phyloP scores from a whole-genome alignment of 805 yeast genomes.

The Metschnikowia orientalis region DNA sequence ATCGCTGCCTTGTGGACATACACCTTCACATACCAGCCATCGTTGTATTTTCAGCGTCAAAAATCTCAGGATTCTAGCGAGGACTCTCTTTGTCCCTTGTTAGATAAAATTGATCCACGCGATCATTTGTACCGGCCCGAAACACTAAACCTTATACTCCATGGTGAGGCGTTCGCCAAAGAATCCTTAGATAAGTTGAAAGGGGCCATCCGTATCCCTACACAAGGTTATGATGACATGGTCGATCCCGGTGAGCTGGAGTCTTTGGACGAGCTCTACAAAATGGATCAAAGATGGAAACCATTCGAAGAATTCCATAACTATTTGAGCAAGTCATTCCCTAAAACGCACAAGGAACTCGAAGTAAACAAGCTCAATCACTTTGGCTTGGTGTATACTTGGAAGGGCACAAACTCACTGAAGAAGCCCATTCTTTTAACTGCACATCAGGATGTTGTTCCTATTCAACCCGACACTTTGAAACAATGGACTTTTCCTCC shows the following conservation, averaged over 20 bases:
- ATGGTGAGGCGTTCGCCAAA: conserved; percentile 23
- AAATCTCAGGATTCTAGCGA: conserved; percentile 17
- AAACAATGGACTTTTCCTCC: conserved; percentile 66
- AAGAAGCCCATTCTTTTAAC: conserved; percentile 69
- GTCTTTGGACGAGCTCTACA: conserved; percentile 22
- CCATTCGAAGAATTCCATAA: conserved; percentile 42
- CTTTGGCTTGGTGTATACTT: conserved; percentile 59
- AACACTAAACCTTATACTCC: conserved; percentile 24
- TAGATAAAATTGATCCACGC: conserved; percentile 28
- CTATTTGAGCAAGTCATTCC: conserved; percentile 52
- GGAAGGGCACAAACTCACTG: conserved; percentile 48
- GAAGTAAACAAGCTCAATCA: conserved; percentile 48
- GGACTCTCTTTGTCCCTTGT: conserved; percentile 34
- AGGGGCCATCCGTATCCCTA: conserved; percentile 29
- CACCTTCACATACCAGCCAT: no score
- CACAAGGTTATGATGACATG: conserved; percentile 32
- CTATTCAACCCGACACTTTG: conserved; percentile 57
- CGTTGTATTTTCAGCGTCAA: no score
- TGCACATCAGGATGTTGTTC: conserved; percentile 82
- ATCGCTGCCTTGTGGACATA: no score
- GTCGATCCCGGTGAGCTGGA: conserved; percentile 24
- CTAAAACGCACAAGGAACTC: conserved; percentile 45
- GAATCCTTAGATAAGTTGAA: conserved; percentile 22
- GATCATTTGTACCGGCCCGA: conserved; percentile 19
- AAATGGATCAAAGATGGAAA: conserved; percentile 21